A percentile compares a stretch with the other conserved stretches of the same genome.
Conservation (phyloP, 2,329 filamentous ascomycete species). For the Elsinoe batatas region DNA sequence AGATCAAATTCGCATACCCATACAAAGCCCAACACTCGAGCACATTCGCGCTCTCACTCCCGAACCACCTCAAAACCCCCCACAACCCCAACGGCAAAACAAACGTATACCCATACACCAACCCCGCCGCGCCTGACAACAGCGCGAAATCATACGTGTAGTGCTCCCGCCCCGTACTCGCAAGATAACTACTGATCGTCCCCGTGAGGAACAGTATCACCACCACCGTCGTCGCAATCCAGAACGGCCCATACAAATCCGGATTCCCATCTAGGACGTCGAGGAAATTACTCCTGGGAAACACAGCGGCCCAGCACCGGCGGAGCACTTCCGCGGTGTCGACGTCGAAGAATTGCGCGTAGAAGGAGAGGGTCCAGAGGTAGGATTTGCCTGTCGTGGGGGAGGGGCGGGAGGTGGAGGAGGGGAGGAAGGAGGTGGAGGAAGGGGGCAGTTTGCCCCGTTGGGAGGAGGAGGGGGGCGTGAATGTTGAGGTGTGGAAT, state of each 20-base stretch:
- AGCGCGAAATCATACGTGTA: slow-evolving; percentile 90
- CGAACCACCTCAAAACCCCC: slow-evolving; percentile 87
- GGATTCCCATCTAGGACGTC: slow-evolving; percentile 95
- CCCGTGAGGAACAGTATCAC: slow-evolving; percentile 91
- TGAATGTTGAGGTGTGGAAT: slow-evolving; percentile 83
- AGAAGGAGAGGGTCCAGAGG: slow-evolving; percentile 88
- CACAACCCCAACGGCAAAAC: slow-evolving; percentile 79
- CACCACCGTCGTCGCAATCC: slow-evolving; percentile 97
- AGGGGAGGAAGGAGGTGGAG: slow-evolving; percentile 29
- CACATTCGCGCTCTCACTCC: slow-evolving; percentile 82
- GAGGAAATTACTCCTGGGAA: slow-evolving; percentile 86
- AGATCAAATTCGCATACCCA: slow-evolving; percentile 92
- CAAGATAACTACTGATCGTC: slow-evolving; percentile 85
- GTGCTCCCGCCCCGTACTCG: slow-evolving; percentile 53
- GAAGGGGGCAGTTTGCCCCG: slow-evolving; percentile 42
- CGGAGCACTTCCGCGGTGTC: slow-evolving; percentile 82
- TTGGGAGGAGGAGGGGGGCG: slow-evolving; percentile 39
- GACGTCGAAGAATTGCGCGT: slow-evolving; percentile 97
- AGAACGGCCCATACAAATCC: slow-evolving; percentile 92
- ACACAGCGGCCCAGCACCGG: slow-evolving; percentile 81
- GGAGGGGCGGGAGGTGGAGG: slow-evolving; percentile 22
- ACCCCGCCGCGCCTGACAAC: slow-evolving; percentile 77
- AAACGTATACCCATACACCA: slow-evolving; percentile 87
- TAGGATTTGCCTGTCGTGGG: slow-evolving; percentile 55
- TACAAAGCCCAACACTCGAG: slow-evolving; percentile 94